Evolutionary conservation across 2,329 filamentous ascomycete genomes (phyloP).

Genomic region (Nectriaceae sp.): DNA sequence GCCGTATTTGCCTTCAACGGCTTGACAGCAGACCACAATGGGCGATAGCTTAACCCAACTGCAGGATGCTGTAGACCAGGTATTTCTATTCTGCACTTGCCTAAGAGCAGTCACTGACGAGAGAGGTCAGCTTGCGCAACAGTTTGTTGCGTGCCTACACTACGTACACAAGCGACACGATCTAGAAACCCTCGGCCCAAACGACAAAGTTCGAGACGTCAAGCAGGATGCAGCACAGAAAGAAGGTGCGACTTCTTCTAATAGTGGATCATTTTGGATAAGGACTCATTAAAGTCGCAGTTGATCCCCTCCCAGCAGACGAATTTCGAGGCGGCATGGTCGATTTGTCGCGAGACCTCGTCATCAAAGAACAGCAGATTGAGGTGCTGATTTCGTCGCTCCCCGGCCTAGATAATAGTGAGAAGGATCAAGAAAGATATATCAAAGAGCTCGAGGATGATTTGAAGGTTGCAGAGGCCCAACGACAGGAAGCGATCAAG

Average conservation of each 20-base stretch:
- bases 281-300: slow-evolving; percentile 35
- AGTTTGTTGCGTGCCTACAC: slow-evolving; percentile 68
- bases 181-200: slow-evolving; percentile 58
- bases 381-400: slow-evolving; percentile 74
- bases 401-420: slow-evolving; percentile 77
- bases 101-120: slow-evolving; percentile 7
- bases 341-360: slow-evolving; percentile 75
- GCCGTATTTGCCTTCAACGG: slow-evolving; percentile 1
- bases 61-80: slow-evolving; percentile 83
- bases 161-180: slow-evolving; percentile 71
- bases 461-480: slow-evolving; percentile 61
- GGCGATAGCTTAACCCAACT: slow-evolving; percentile 79
- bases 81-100: slow-evolving; percentile 32
- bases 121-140: slow-evolving; percentile 60
- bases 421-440: slow-evolving; percentile 71
- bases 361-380: slow-evolving; percentile 81
- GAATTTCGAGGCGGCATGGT: slow-evolving; percentile 68
- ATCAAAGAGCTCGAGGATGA: slow-evolving; percentile 68
- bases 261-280: neutral
- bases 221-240: slow-evolving; percentile 55
- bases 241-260: slow-evolving; percentile 44
- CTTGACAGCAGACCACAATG: slow-evolving; percentile 48
- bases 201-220: slow-evolving; percentile 60
- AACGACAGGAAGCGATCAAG: slow-evolving; percentile 63
- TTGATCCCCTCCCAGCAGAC: slow-evolving; percentile 62